phyloP scores from a whole-genome alignment of 371 early-diverging fungal genomes.

The Rhizopus delemar region DNA sequence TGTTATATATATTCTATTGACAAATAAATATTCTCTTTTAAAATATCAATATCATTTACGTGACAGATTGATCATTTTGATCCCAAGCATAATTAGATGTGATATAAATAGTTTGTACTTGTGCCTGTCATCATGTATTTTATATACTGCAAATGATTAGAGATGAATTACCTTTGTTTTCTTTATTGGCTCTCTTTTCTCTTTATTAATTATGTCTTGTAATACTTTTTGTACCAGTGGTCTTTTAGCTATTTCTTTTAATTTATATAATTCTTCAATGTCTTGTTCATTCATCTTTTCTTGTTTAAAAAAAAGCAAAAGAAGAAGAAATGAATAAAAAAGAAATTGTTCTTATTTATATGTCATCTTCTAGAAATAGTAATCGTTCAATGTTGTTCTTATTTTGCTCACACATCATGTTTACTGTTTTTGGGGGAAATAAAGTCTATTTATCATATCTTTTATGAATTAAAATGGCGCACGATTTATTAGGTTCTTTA shows the following conservation, averaged over 20 bases:
- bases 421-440: too few relatives aligned
- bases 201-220: slow-evolving; percentile 3
- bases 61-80: slow-evolving; percentile 5
- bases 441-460: too few relatives aligned
- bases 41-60: slow-evolving; percentile 1
- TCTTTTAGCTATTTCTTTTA: slow-evolving; percentile 1
- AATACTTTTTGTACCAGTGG: slow-evolving; percentile 10
- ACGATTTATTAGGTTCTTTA: too few relatives aligned
- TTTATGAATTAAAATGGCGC: too few relatives aligned
- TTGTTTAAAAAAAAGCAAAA: not conserved
- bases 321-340: not conserved
- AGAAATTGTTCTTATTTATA: not conserved
- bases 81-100: slow-evolving; percentile 19
- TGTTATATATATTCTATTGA: slow-evolving; percentile 12
- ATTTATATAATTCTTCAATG: not conserved
- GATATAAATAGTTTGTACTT: slow-evolving; percentile 11
- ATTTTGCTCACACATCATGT: too few relatives aligned
- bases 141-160: not conserved
- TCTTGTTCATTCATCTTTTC: not conserved
- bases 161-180: slow-evolving; percentile 8
- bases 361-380: not conserved
- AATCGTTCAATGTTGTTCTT: too few relatives aligned
- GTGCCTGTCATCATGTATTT: slow-evolving; percentile 3
- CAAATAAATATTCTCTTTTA: not conserved
- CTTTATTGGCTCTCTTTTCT: slow-evolving; percentile 10